Evolutionary conservation across 2,329 filamentous ascomycete genomes (phyloP), one percentile per base, ranked within the genome.

Genomic region (Juglanconis sp.): DNA sequence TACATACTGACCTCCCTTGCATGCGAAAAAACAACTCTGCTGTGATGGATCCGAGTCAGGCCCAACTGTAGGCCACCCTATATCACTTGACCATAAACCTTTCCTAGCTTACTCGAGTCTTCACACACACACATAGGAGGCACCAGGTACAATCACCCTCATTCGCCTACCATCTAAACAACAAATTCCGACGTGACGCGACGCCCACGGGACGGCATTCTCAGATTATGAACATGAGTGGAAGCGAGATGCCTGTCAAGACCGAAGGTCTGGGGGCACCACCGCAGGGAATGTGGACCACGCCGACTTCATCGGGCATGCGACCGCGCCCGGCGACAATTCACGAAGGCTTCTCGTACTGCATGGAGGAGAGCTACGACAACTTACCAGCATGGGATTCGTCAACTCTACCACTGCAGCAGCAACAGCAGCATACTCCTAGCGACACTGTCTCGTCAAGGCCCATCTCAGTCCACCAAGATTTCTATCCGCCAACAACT

Each of bases 301-400:
- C 82, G 53, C 81, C 84, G 8, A 78, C 77, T 11, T 75, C 82
- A 46, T 79, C 82, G 57, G 73, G 77, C 61, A 71, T 77, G 66
- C 77, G 81, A 63, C 81, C 80, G 51, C 79, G 83, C 44, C 83
- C 84, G 57, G 81, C 81, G 48, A 85, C 83, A 44, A 85, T 86
- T 60, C 83, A 87, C 65, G 84, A 86, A 68, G 82, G 80, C 55
- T 86, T 87, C 68, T 82, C 82, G 17, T 87, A 83, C 72, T 84
- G 80, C 67, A 74, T 83, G 63, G 77, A 77, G 40, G 82, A 84
- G 63, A 79, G 82, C 49, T 84, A 79, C 64, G 76, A 77, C 50
- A 75, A 78, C 4, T 69, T 86, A 50, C 76, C 81, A 15, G 78
- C 81, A 3, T 87, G 84, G 85, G 84, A 86, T 66, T 77, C 83